A percentile compares a stretch with the other conserved stretches of the same genome.
Conservation (phyloP, 1,284 basidiomycete genomes). For the Cryptococcus sp. region DNA sequence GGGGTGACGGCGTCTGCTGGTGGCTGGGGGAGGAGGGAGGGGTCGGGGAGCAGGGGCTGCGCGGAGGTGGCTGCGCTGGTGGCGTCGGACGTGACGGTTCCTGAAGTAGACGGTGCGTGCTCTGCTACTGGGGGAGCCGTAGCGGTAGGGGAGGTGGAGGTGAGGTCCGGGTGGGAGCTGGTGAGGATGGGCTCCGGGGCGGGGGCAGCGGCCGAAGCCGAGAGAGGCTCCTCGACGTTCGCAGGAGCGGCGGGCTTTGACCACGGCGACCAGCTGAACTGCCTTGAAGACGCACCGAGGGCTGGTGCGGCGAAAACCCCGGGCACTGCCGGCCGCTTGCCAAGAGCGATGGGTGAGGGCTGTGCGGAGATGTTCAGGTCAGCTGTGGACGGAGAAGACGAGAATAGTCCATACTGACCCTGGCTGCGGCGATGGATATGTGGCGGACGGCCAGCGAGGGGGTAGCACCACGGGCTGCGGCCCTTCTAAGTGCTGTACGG, state of each 20-base stretch:
- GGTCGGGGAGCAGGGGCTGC: slow-evolving; percentile 24
- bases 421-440: slow-evolving; percentile 16
- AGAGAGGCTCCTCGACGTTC: slow-evolving; percentile 1
- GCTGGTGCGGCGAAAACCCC: neutral
- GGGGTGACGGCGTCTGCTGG: slow-evolving; percentile 34
- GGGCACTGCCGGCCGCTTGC: slow-evolving; percentile 29
- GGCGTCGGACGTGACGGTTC: neutral
- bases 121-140: slow-evolving; percentile 6
- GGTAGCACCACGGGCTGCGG: neutral
- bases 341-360: slow-evolving; percentile 33
- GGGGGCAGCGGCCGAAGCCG: slow-evolving; percentile 1
- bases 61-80: slow-evolving; percentile 3
- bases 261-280: slow-evolving; percentile 34
- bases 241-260: slow-evolving; percentile 5
- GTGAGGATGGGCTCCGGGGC: slow-evolving; percentile 21
- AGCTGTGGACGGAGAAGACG: neutral
- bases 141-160: slow-evolving; percentile 10
- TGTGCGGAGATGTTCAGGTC: slow-evolving; percentile 6
- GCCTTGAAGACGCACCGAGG: slow-evolving; percentile 9
- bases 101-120: slow-evolving; percentile 8
- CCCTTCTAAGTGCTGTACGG: slow-evolving; percentile 11
- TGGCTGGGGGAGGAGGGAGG: slow-evolving; percentile 35
- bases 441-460: slow-evolving; percentile 13
- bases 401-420: slow-evolving; percentile 12
- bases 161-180: slow-evolving; percentile 13